Conservation (phyloP, 208 protist genomes). For the Leishmania guyanensis region DNA sequence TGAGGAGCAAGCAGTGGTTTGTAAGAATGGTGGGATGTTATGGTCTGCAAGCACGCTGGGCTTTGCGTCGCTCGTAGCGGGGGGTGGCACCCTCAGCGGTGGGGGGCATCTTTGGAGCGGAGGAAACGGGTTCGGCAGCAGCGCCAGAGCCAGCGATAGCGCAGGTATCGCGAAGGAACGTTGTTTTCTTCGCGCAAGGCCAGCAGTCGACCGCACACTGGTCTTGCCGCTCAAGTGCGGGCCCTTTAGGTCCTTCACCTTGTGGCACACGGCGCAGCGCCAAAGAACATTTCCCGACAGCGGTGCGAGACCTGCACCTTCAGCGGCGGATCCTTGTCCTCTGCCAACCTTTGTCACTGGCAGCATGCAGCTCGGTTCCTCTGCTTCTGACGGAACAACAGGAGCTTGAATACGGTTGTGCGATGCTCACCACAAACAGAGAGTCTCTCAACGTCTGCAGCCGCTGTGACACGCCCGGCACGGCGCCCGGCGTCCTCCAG, state of each 20-base stretch:
- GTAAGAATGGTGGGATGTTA: no score
- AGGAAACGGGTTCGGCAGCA: background rate
- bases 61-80: background rate
- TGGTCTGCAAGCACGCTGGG: background rate
- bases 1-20: no score
- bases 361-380: background rate
- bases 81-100: background rate
- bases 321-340: background rate
- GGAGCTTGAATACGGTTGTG: background rate
- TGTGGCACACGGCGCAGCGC: background rate
- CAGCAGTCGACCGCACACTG: slow-evolving; percentile 8
- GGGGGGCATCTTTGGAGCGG: background rate
- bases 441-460: no score
- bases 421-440: background rate
- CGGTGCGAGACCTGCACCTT: background rate
- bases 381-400: background rate
- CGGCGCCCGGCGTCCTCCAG: no score
- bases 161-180: background rate
- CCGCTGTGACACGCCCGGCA: no score
- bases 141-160: background rate
- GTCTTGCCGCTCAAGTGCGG: background rate
- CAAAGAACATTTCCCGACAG: background rate
- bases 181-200: slow-evolving; percentile 6
- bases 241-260: slow-evolving; percentile 3
- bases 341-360: background rate